Evolutionary conservation across 805 yeast species (phyloP).

Genomic region (Sugiyamaella boreocaroliniensis): DNA sequence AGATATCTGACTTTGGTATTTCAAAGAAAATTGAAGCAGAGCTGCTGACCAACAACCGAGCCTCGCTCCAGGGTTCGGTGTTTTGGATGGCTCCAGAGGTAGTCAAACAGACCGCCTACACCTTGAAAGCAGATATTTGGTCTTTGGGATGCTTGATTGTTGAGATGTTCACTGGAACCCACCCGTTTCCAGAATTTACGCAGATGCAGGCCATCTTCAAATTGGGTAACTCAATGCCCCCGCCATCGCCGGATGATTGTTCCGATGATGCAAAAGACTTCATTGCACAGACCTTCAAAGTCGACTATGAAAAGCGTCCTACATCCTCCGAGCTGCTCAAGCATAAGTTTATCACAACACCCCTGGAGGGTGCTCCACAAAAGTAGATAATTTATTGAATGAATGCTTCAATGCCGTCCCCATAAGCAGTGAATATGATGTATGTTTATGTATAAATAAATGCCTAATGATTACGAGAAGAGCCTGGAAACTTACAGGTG

Average conservation of each 20-base stretch:
- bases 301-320: constrained; percentile 69
- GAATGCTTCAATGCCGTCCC: background rate
- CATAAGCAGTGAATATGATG: too few species aligned
- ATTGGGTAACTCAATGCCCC: constrained; percentile 75
- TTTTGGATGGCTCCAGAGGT: constrained; percentile 99
- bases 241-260: constrained; percentile 63
- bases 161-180: constrained; percentile 94
- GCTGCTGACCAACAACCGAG: constrained; percentile 48
- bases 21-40: constrained; percentile 59
- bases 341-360: constrained; percentile 45
- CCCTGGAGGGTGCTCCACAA: background rate
- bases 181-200: constrained; percentile 90
- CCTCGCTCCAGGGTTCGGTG: constrained; percentile 87
- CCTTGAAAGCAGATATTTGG: constrained; percentile 95
- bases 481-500: too few species aligned
- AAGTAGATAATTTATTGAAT: too few species aligned
- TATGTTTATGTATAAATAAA: too few species aligned
- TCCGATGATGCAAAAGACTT: constrained; percentile 65
- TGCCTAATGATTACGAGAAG: too few species aligned
- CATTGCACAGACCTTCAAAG: constrained; percentile 57
- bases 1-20: constrained; percentile 82
- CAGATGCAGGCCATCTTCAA: constrained; percentile 97
- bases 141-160: constrained; percentile 89
- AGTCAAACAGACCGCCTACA: constrained; percentile 85
- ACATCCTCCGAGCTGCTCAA: constrained; percentile 61